Evolutionary conservation across 2,329 filamentous ascomycete genomes (phyloP).

Genomic region (Fusarium sp.): DNA sequence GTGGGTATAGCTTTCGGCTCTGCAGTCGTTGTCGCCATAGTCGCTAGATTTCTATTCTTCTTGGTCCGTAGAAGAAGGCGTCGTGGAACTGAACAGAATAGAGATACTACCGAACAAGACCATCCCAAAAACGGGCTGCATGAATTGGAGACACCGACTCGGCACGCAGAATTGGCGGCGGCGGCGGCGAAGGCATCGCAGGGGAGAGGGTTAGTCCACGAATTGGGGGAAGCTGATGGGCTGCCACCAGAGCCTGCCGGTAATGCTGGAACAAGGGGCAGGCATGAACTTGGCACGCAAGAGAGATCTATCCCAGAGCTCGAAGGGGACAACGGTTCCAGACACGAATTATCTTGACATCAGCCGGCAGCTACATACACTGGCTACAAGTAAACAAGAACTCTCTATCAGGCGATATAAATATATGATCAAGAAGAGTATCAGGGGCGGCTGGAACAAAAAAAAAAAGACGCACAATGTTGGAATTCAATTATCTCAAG

Average conservation of each 20-base stretch:
- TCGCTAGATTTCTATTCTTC: no score
- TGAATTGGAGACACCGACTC: no score
- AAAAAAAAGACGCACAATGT: not conserved
- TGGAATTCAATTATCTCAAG: not conserved
- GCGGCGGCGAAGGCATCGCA: no score
- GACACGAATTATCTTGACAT: not conserved
- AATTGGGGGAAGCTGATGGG: not conserved
- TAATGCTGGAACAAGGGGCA: not conserved
- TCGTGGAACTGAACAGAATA: no score
- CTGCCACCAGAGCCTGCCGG: not conserved
- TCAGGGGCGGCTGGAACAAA: not conserved
- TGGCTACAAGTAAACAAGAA: not conserved
- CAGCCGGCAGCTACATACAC: not conserved
- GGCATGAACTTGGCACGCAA: not conserved
- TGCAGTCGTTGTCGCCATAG: no score
- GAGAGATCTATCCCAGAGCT: not conserved
- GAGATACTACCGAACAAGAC: no score
- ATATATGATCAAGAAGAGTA: not conserved
- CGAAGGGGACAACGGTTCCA: not conserved
- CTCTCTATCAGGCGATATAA: not conserved
- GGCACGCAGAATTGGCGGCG: no score
- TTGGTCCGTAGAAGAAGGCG: no score
- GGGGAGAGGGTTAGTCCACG: no score
- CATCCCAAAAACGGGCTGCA: no score
- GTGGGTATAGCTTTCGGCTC: no score